phyloP scores from a whole-genome alignment of 139 green algal species.

The Parachlorella kessleri region DNA sequence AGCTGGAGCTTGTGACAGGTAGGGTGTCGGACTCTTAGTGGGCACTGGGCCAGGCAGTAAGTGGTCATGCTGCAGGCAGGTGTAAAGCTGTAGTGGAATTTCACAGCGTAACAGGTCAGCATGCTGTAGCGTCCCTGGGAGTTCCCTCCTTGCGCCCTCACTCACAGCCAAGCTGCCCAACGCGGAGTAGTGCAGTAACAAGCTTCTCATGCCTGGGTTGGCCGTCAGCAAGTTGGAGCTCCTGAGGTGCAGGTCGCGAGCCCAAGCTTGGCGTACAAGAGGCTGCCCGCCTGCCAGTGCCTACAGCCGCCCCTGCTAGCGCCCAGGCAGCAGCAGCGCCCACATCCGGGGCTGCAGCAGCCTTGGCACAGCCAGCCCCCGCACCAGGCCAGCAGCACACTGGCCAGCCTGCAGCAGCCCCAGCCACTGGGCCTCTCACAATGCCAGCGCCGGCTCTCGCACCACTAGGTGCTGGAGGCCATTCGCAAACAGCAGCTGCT shows the following conservation, averaged over 20 bases:
- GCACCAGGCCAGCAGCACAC: not conserved
- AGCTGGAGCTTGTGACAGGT: conserved; percentile 50
- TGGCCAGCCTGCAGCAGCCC: not conserved
- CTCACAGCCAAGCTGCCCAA: too few relatives aligned
- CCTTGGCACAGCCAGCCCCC: not conserved
- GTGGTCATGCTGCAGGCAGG: not conserved
- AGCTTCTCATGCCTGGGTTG: too few relatives aligned
- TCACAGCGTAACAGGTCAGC: not conserved
- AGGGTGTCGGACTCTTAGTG: too few relatives aligned
- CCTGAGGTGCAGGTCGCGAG: conserved; percentile 24
- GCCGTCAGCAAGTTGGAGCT: too few relatives aligned
- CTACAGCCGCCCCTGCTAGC: not conserved
- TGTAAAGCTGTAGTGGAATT: not conserved
- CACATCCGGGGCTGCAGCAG: not conserved
- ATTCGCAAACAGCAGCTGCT: not conserved
- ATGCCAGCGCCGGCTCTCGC: too few relatives aligned
- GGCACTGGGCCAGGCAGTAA: too few relatives aligned
- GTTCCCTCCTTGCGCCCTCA: not conserved
- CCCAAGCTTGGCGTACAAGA: conserved; percentile 9
- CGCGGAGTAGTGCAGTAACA: too few relatives aligned
- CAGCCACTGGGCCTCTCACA: too few relatives aligned
- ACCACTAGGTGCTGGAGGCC: too few relatives aligned
- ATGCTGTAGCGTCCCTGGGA: not conserved
- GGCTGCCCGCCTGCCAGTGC: not conserved
- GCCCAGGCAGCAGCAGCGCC: not conserved